phyloP scores from a whole-genome alignment of 768 basidiomycete genomes.

The Albatrellus ellisii region DNA sequence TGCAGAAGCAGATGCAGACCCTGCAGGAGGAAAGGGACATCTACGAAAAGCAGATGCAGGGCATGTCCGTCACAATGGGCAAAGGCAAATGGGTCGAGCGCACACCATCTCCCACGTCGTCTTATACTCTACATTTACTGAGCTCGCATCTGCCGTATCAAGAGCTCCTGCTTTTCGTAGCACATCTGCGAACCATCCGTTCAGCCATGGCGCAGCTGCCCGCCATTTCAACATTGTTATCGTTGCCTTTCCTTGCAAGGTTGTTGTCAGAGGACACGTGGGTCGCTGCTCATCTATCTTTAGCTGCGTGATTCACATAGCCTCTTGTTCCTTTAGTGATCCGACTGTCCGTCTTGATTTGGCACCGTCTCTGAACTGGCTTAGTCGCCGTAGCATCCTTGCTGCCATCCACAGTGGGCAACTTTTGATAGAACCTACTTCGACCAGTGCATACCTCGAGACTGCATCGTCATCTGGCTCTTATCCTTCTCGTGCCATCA shows the following conservation, averaged over 20 bases:
- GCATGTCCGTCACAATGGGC: constrained; percentile 39
- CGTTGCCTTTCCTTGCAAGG: constrained; percentile 67
- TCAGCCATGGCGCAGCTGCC: constrained; percentile 48
- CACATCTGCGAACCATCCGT: constrained; percentile 63
- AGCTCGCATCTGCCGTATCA: constrained; percentile 64
- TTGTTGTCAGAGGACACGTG: constrained; percentile 77
- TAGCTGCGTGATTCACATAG: constrained; percentile 3
- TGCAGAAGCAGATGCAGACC: constrained; percentile 78
- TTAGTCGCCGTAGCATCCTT: constrained; percentile 76
- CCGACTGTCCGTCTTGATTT: constrained; percentile 86
- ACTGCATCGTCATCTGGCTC: too few relatives aligned
- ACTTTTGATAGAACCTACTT: constrained; percentile 78
- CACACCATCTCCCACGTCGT: constrained; percentile 16
- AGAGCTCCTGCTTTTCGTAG: constrained; percentile 69
- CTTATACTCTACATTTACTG: constrained; percentile 32
- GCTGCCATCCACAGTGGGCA: constrained; percentile 81
- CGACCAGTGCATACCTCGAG: constrained; percentile 43
- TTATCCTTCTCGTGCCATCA: constrained; percentile 18
- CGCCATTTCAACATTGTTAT: constrained; percentile 58
- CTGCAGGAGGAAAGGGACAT: constrained; percentile 55
- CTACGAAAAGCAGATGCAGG: constrained; percentile 37
- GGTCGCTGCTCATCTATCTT: constrained; percentile 24
- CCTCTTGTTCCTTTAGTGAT: constrained; percentile 39
- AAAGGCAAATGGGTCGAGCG: constrained; percentile 59
- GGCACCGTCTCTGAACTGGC: constrained; percentile 90